These are phyloP conservation scores for Fusarium tuaranense DNA, from an alignment of 2,329 filamentous ascomycete species.

Conservation along the genomic window DNA sequence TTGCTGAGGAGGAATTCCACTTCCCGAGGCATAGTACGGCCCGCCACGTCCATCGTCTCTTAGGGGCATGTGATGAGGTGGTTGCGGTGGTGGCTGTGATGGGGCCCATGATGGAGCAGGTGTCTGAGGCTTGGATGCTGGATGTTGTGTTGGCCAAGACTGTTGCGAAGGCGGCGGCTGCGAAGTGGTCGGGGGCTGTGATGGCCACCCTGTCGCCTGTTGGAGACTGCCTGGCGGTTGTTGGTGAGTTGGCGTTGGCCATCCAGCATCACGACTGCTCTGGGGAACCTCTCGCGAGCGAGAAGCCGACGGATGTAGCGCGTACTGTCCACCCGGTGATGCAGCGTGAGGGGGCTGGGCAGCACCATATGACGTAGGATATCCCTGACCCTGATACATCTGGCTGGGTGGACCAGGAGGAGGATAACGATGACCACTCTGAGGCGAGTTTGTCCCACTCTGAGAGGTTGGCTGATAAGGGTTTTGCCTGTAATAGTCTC, in stretches of 20 bases:
- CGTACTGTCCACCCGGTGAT: conserved; percentile 69
- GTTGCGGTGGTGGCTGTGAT: conserved; percentile 49
- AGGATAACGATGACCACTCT: conserved; percentile 60
- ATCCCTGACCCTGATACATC: conserved; percentile 59
- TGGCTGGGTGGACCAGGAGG: conserved; percentile 53
- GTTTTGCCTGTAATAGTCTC: conserved; percentile 63
- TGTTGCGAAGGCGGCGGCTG: conserved; percentile 51
- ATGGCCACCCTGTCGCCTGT: conserved; percentile 46
- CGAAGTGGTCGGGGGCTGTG: conserved; percentile 47
- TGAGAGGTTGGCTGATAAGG: conserved; percentile 51
- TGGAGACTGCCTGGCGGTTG: conserved; percentile 39
- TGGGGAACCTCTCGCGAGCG: conserved; percentile 57
- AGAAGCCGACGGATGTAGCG: conserved; percentile 58
- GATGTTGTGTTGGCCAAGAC: conserved; percentile 49
- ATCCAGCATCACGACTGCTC: conserved; percentile 52
- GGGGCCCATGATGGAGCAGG: conserved; percentile 49
- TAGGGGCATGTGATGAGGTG: conserved; percentile 50
- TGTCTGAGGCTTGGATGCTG: conserved; percentile 50
- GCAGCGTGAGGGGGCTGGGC: conserved; percentile 55
- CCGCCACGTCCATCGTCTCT: conserved; percentile 53
- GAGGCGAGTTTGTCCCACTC: conserved; percentile 58
- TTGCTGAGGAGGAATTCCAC: conserved; percentile 43
- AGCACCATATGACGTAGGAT: conserved; percentile 56
- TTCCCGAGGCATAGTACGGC: conserved; percentile 49
- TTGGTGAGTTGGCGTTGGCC: conserved; percentile 46